Evolutionary conservation across 2,329 filamentous ascomycete genomes (phyloP), one percentile per base, ranked within the genome.

Genomic region (Rutstroemia sydowiana): DNA sequence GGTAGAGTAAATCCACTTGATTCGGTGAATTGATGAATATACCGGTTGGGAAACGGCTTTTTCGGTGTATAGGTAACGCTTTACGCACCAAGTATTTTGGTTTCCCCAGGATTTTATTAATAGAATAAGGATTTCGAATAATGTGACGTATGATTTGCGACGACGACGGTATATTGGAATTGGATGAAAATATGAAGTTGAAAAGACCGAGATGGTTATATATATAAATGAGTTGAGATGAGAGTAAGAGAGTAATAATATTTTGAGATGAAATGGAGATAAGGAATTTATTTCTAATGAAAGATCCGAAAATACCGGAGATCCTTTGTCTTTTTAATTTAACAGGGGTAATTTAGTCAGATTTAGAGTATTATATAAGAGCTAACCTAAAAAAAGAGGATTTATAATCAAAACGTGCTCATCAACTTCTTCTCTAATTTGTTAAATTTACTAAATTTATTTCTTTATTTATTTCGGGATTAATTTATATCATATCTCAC

Each of bases 121-220:
- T 23, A 21, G 14, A 44, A 31, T 8, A n/a, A n/a, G n/a, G 2
- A 26, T 11, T 14, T 10, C 3, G 10, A 28, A 21, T 10, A 34
- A 9, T 20, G 23, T 16, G 0, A 41, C n/a, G n/a, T n/a, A 26
- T 3, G 11, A 11, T 16, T 14, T 31, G 18, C 48, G 41, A 51
- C 18, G 31, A 21, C n/a, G 34, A 14, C 48, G 41, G 41, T 16
- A 13, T 45, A 45, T 44, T 31, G 3, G 10, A 18, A 21, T 21
- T 41, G 9, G 7, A n/a, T 16, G 18, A 41, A 5, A 20, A 43
- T 10, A 2, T 37, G 31, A 18, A 10, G 11, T n/a, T 16, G 42
- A 45, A 51, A 45, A 43, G 47, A 28, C 47, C 47, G 47, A 49
- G 31, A 31, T 3, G 31, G 7, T 16, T n/a, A 28, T 37, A 45